These are phyloP conservation scores for Acanthamoeba triangularis DNA, from an alignment of 208 protist genomes.

Conservation along the genomic window DNA sequence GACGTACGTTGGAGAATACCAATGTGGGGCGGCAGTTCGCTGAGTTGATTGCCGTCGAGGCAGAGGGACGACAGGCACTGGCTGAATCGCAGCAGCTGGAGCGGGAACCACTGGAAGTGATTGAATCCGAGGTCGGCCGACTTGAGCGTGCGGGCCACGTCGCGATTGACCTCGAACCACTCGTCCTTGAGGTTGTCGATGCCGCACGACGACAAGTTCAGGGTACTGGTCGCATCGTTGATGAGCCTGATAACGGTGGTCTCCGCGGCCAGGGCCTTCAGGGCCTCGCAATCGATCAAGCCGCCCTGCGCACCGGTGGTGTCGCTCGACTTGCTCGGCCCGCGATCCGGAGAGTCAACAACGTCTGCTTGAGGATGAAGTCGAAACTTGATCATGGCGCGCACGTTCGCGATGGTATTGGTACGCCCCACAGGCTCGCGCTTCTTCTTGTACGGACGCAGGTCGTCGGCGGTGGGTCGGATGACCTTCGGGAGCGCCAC, in stretches of 20 bases:
- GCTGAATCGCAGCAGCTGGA: constrained; percentile 3
- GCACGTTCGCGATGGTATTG: neutral
- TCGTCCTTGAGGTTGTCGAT: neutral
- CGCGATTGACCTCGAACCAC: constrained; percentile 3
- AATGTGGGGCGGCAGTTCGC: constrained; percentile 49
- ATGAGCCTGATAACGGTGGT: neutral
- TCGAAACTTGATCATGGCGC: neutral
- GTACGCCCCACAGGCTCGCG: neutral
- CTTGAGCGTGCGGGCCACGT: neutral
- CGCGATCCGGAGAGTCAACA: neutral
- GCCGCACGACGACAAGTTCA: constrained; percentile 19
- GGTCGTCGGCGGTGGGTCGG: neutral
- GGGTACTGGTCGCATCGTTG: neutral
- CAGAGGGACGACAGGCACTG: neutral
- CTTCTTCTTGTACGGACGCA: neutral
- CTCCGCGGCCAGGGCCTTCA: neutral
- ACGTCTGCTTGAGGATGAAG: neutral
- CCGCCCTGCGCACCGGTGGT: neutral
- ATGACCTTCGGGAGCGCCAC: neutral
- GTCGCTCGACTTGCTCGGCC: neutral
- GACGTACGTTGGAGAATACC: neutral
- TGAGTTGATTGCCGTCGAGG: constrained; percentile 47
- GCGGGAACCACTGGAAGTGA: constrained; percentile 12
- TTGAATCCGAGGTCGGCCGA: constrained; percentile 17
- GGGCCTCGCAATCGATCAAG: neutral